Base-by-base conservation (phyloP, 2,329 filamentous ascomycete genomes). In the Talaromyces sp. region DNA sequence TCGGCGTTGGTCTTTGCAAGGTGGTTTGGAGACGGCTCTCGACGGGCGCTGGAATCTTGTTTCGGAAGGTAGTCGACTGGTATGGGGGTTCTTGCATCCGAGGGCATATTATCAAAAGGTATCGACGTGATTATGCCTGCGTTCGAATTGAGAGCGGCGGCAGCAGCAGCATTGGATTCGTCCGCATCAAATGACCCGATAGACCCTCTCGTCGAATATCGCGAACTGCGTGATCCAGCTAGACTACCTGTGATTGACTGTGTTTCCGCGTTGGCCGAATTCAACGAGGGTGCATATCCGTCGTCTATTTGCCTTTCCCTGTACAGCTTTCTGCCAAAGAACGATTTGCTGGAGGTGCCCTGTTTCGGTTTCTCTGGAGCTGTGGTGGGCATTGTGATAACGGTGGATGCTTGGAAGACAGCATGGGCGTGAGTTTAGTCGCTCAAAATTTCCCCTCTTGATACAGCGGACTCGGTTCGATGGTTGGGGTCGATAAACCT, bases 61-160 rank as follows among this genome's bases (percentile, higher is more conserved):
- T 86, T 85, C 57, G 89, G 87, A 48, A 91, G 80, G 72, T 90
- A 90, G 52, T 96, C 90, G 71, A 91, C 82, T 42, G 88, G 79
- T 63, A 91, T 84, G 5, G 91, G 89, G 25, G 87, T 88, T 71
- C 86, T 86, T 56, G 83, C 84, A 73, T 90, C 89, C 61, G 84
- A 74, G 58, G 83, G 74, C 33, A 88, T 82, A 70, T 81, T 86
- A 69, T 96, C 91, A 80, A 96, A 96, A 35, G 93, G 91, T 67
- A 97, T 93, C 31, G 91, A 89, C 37, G 92, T 92, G 71, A 96
- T 91, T 63, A 93, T 86, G 63, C 92, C 92, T 37, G 92, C 88
- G 72, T 86, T 88, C 80, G 88, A 87, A 72, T 89, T 89, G 65
- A 93, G 78, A 69, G 87, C 84, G 18, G 78, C 70, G 61, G 88